These are phyloP conservation scores for Cytospora paraplurivora DNA, from an alignment of 2,329 filamentous ascomycete species.

Conservation along the genomic window DNA sequence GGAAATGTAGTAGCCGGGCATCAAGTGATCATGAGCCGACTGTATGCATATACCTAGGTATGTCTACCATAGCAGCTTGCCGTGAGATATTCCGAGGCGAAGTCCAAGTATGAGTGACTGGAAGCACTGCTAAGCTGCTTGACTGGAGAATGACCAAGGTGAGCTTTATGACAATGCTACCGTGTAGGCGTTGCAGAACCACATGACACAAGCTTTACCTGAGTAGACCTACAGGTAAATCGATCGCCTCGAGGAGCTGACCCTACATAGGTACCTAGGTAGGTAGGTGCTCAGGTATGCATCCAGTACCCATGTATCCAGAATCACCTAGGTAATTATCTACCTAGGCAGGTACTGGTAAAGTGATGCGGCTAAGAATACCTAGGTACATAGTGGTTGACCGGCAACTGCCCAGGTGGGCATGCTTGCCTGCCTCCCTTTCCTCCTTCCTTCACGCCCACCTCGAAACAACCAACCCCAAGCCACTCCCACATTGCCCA, in stretches of 20 bases:
- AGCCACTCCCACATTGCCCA: constrained; percentile 4
- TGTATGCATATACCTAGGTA: background rate
- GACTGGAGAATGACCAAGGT: background rate
- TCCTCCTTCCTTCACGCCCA: constrained; percentile 2
- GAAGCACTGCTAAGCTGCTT: background rate
- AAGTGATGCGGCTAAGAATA: background rate
- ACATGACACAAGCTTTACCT: no score
- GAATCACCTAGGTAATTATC: background rate
- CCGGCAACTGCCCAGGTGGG: constrained; percentile 10
- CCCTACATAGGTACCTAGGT: background rate
- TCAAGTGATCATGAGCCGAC: background rate
- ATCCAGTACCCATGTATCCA: no score
- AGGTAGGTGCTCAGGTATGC: background rate
- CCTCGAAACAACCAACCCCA: background rate
- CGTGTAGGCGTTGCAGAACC: no score
- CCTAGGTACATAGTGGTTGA: background rate
- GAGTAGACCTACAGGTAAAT: no score
- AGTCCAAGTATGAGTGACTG: background rate
- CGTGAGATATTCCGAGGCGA: background rate
- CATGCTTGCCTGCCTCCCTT: background rate
- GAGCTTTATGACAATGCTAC: background rate
- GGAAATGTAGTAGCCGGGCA: background rate
- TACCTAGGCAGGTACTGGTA: no score
- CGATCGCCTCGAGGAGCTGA: no score
- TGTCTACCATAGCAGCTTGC: background rate